These are phyloP conservation scores for Plasmodium vivax DNA, from an alignment of 169 alveolate genomes.

Conservation along the genomic window DNA sequence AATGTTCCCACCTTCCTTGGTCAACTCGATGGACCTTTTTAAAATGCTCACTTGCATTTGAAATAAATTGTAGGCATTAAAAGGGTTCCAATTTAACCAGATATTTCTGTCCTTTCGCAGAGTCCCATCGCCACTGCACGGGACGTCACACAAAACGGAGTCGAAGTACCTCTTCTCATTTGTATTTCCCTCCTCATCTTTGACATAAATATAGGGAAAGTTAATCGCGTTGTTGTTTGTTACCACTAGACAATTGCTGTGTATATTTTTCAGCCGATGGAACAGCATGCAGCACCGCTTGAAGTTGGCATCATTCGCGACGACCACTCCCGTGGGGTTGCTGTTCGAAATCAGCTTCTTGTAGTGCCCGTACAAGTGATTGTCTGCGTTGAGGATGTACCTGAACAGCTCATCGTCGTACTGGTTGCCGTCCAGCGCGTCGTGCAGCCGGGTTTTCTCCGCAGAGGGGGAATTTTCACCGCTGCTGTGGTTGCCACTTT, in stretches of 20 bases:
- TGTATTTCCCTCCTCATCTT: conserved; percentile 14
- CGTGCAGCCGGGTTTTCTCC: background rate
- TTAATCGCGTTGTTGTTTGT: conserved; percentile 68
- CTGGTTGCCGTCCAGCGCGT: conserved; percentile 24
- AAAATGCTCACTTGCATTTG: conserved; percentile 91
- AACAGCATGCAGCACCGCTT: conserved; percentile 75
- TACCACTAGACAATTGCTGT: conserved; percentile 69
- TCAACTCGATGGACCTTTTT: conserved; percentile 88
- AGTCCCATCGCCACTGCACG: conserved; percentile 98
- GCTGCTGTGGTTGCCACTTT: background rate
- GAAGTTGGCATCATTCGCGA: conserved; percentile 71
- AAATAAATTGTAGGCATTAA: conserved; percentile 93
- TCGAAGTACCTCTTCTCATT: conserved; percentile 85
- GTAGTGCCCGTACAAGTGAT: conserved; percentile 42
- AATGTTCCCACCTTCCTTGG: conserved; percentile 83
- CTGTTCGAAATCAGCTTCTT: conserved; percentile 67
- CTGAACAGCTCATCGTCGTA: conserved; percentile 57
- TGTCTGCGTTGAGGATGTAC: conserved; percentile 57
- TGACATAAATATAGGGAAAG: conserved; percentile 62
- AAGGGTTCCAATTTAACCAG: conserved; percentile 95
- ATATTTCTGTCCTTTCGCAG: conserved; percentile 93
- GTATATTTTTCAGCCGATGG: conserved; percentile 73
- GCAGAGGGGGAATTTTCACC: background rate
- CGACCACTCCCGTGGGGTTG: conserved; percentile 72
- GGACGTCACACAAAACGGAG: conserved; percentile 95